Evolutionary conservation across 306 rosid genomes (phyloP), one percentile per base, ranked within the genome.

Genomic region (Pterocarpus macrocarpus): DNA sequence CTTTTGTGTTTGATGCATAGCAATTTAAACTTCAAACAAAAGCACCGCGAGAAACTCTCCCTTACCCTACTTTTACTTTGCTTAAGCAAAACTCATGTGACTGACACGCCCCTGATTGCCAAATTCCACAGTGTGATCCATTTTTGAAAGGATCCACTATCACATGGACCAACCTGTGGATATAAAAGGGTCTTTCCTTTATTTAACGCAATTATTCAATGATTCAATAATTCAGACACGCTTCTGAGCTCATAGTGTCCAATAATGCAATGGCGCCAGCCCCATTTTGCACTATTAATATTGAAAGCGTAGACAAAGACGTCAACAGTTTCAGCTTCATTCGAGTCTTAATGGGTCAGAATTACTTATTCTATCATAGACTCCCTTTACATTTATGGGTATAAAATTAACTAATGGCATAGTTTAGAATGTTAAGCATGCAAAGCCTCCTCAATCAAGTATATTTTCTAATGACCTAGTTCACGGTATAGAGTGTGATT

Each of bases 121-220:
- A 64, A 74, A 63, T 76, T 75, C 88, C 71, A 73, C 41, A 74
- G 16, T 69, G 53, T 80, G 83, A 45, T 39, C 75, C 70, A 74
- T 62, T 79, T 86, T 74, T 86, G 33, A 66, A 85, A 63, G 72
- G 81, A 71, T 82, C 81, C 87, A 75, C 71, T 65, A 36, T 64
- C 85, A 90, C 97, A 87, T 91, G 97, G 94, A 87, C 88, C 97
- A 83, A 81, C 88, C 86, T 87, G 88, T 65, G 71, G 78, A 79
- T 44, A 75, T 17, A 74, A 84, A 61, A 28, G 15, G 33, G n/a
- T 5, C 8, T 43, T 43, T 43, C 61, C 63, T 57, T 75, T 82
- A 61, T 64, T 57, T 65, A 82, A 30, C 56, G n/a, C 77, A 78
- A 73, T 78, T 80, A 82, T 86, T 88, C 87, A 75, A 77, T 68